Conservation (phyloP, 2,329 filamentous ascomycete genomes). For the Penicillium nordicum region DNA sequence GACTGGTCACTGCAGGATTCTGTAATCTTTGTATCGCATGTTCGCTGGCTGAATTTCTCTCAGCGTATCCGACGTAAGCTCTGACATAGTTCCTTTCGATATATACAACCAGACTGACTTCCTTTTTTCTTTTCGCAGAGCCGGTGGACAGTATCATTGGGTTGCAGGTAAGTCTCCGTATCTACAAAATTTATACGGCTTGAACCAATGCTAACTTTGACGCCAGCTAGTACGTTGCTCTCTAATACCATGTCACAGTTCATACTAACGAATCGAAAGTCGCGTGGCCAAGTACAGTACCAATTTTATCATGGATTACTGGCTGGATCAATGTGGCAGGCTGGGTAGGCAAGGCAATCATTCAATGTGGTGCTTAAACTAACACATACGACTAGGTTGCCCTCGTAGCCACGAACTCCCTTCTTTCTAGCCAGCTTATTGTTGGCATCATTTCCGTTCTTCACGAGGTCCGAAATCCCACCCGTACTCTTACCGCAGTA, state of each 20-base stretch:
- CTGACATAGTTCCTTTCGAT: not conserved
- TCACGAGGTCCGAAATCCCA: slow-evolving; percentile 40
- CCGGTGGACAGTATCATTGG: slow-evolving; percentile 68
- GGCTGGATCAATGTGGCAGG: slow-evolving; percentile 68
- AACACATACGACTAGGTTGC: slow-evolving; percentile 38
- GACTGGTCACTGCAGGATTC: slow-evolving; percentile 57
- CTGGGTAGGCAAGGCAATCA: slow-evolving; percentile 50
- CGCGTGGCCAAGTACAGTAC: slow-evolving; percentile 58
- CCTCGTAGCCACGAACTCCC: slow-evolving; percentile 63
- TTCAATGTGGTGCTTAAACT: slow-evolving; percentile 8
- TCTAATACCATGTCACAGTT: not conserved
- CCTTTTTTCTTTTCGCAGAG: slow-evolving; percentile 22
- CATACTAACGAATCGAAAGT: slow-evolving; percentile 34
- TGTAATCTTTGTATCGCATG: slow-evolving; percentile 68
- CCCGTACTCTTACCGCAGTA: not conserved
- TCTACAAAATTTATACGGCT: not conserved
- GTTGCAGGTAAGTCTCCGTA: slow-evolving; percentile 51
- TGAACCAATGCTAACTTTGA: slow-evolving; percentile 5
- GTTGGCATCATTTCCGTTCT: slow-evolving; percentile 62
- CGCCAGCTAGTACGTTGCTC: slow-evolving; percentile 30
- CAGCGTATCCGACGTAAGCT: slow-evolving; percentile 54
- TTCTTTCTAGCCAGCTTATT: slow-evolving; percentile 65
- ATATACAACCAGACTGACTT: not conserved
- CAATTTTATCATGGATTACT: slow-evolving; percentile 63
- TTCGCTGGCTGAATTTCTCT: slow-evolving; percentile 67